Conservation (phyloP, 2,329 filamentous ascomycete species). For the Nigrospora osmanthi region DNA sequence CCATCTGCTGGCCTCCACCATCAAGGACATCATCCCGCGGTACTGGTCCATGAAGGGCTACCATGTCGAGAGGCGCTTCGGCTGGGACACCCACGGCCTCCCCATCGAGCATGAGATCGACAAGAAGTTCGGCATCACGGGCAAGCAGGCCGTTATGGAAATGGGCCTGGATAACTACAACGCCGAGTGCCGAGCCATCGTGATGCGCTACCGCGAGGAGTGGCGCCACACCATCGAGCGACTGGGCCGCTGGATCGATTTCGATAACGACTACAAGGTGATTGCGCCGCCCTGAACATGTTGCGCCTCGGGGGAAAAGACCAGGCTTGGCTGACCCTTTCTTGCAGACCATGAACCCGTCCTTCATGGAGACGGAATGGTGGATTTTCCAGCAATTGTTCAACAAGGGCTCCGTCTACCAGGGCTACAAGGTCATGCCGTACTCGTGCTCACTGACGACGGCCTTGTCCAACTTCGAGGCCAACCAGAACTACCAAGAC, state of each 20-base stretch:
- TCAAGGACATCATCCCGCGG: slow-evolving; percentile 93
- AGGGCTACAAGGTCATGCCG: slow-evolving; percentile 87
- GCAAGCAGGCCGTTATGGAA: slow-evolving; percentile 78
- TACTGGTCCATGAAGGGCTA: slow-evolving; percentile 98
- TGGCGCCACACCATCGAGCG: slow-evolving; percentile 86
- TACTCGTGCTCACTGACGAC: slow-evolving; percentile 89
- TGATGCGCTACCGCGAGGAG: slow-evolving; percentile 82
- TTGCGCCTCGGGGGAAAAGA: no score
- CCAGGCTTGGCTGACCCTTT: neutral
- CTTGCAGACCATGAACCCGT: slow-evolving; percentile 73
- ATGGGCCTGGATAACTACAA: slow-evolving; percentile 88
- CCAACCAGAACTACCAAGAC: slow-evolving; percentile 91
- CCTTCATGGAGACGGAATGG: slow-evolving; percentile 94
- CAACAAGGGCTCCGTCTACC: slow-evolving; percentile 83
- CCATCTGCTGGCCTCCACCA: slow-evolving; percentile 82
- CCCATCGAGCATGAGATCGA: slow-evolving; percentile 97
- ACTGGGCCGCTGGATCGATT: slow-evolving; percentile 92
- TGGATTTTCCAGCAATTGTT: slow-evolving; percentile 95
- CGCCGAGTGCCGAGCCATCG: slow-evolving; percentile 81
- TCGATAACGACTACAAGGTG: slow-evolving; percentile 94
- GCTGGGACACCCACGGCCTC: slow-evolving; percentile 91
- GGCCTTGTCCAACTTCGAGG: slow-evolving; percentile 87
- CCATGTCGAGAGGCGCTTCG: slow-evolving; percentile 86
- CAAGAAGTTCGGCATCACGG: slow-evolving; percentile 86
- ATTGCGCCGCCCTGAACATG: neutral